Evolutionary conservation across 257 asterid genomes (phyloP).

Genomic region (Jasminum sambac): DNA sequence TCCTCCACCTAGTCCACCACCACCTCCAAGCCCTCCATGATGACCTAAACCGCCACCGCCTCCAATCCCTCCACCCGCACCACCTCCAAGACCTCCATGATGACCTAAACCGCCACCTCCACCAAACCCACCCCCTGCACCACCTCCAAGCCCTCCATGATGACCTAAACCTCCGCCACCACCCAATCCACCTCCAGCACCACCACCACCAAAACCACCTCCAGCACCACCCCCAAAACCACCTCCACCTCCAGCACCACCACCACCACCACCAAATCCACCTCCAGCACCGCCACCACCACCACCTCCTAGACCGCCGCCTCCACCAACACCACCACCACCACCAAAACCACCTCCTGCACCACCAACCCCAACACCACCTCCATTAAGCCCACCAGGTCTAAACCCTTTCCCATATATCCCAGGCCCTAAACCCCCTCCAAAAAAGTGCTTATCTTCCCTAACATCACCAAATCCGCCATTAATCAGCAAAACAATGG

Average conservation of each 20-base stretch:
- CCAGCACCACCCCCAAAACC: conserved; percentile 40
- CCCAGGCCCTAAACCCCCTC: conserved; percentile 13
- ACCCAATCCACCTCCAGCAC: conserved; percentile 40
- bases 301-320: conserved; percentile 27
- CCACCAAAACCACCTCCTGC: conserved; percentile 23
- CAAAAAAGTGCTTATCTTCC: conserved; percentile 35
- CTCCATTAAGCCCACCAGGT: too few species aligned
- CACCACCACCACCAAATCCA: conserved; percentile 18
- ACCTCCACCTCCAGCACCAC: conserved; percentile 27
- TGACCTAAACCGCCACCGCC: conserved; percentile 24
- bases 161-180: conserved; percentile 32
- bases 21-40: conserved; percentile 20
- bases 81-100: conserved; percentile 29
- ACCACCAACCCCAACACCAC: too few species aligned
- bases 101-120: conserved; percentile 24
- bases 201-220: conserved; percentile 25
- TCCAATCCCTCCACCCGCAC: conserved; percentile 25
- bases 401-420: too few species aligned
- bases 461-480: conserved; percentile 34
- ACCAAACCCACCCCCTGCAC: conserved; percentile 35
- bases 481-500: conserved; percentile 32
- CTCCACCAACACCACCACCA: conserved; percentile 7
- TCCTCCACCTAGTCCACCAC: conserved; percentile 22
- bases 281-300: conserved; percentile 13
- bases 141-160: conserved; percentile 28